A percentile compares a stretch with the other conserved stretches of the same genome.
Conservation (phyloP, 495 filamentous ascomycete genomes). For the Neohortaea acidophila region DNA sequence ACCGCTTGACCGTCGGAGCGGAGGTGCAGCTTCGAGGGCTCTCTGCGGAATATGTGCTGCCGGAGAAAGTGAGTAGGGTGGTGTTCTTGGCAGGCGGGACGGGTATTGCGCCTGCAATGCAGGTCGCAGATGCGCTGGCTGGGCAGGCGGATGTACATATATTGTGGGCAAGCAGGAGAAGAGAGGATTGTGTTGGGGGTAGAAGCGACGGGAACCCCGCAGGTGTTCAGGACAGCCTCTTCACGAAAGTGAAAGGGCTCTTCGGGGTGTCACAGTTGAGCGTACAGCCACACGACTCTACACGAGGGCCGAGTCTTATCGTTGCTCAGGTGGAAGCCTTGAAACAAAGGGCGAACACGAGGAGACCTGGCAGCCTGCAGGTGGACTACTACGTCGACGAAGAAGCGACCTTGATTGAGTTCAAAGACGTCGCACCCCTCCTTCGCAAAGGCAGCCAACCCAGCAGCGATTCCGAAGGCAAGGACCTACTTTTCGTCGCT, state of each 20-base stretch:
- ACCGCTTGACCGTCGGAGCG: slow-evolving; percentile 42
- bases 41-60: slow-evolving; percentile 51
- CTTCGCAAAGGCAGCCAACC: slow-evolving; percentile 3
- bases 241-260: slow-evolving; percentile 12
- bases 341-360: slow-evolving; percentile 34
- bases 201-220: slow-evolving; percentile 21
- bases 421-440: slow-evolving; percentile 28
- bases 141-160: slow-evolving; percentile 31
- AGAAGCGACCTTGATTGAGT: slow-evolving; percentile 47
- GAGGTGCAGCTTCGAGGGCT: slow-evolving; percentile 65
- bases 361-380: slow-evolving; percentile 23
- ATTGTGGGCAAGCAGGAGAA: slow-evolving; percentile 50
- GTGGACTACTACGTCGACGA: slow-evolving; percentile 70
- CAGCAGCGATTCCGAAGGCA: slow-evolving; percentile 22
- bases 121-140: slow-evolving; percentile 50
- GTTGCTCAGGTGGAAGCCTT: slow-evolving; percentile 42
- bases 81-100: slow-evolving; percentile 88
- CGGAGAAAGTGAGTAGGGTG: slow-evolving; percentile 37
- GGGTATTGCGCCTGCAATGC: slow-evolving; percentile 80
- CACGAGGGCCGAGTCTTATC: slow-evolving; percentile 26
- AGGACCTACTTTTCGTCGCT: slow-evolving; percentile 59
- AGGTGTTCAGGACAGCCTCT: neutral
- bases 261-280: slow-evolving; percentile 2
- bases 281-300: too few relatives aligned
- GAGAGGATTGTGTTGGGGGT: slow-evolving; percentile 43